These are phyloP conservation scores for Morella rubra DNA, from an alignment of 306 rosid species.

Conservation along the genomic window DNA sequence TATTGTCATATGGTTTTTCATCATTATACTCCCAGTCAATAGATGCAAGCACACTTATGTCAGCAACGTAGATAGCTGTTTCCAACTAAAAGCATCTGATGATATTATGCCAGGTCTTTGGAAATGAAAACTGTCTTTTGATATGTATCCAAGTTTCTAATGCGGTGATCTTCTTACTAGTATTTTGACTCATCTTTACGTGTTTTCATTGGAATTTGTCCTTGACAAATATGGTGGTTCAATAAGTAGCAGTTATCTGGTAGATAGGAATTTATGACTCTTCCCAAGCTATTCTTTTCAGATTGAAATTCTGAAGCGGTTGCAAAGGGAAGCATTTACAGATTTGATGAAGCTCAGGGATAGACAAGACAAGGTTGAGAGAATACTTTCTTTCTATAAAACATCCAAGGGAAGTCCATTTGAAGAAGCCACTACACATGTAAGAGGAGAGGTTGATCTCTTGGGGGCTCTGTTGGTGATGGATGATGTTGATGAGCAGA, in stretches of 20 bases:
- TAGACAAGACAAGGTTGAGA: slow-evolving; percentile 88
- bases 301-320: slow-evolving; percentile 82
- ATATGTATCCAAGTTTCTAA: not conserved
- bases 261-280: slow-evolving; percentile 12
- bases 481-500: slow-evolving; percentile 44
- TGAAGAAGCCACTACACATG: slow-evolving; percentile 55
- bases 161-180: not conserved
- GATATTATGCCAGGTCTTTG: not conserved
- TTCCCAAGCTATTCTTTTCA: slow-evolving; percentile 35
- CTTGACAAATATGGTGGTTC: slow-evolving; percentile 4
- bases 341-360: slow-evolving; percentile 87
- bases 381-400: slow-evolving; percentile 61
- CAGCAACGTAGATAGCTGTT: not conserved
- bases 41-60: not conserved
- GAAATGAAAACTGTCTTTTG: not conserved
- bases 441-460: slow-evolving; percentile 70
- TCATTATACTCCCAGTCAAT: not conserved
- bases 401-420: slow-evolving; percentile 69
- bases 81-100: not conserved
- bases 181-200: not conserved
- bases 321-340: slow-evolving; percentile 85
- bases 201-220: not conserved
- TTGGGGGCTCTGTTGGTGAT: slow-evolving; percentile 57
- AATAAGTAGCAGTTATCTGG: slow-evolving; percentile 1
- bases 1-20: not conserved